A percentile compares a stretch with the other conserved stretches of the same genome.
These are phyloP conservation scores for Cunninghamia lanceolata DNA, from an alignment of 75 land plant species.

Conservation along the genomic window DNA sequence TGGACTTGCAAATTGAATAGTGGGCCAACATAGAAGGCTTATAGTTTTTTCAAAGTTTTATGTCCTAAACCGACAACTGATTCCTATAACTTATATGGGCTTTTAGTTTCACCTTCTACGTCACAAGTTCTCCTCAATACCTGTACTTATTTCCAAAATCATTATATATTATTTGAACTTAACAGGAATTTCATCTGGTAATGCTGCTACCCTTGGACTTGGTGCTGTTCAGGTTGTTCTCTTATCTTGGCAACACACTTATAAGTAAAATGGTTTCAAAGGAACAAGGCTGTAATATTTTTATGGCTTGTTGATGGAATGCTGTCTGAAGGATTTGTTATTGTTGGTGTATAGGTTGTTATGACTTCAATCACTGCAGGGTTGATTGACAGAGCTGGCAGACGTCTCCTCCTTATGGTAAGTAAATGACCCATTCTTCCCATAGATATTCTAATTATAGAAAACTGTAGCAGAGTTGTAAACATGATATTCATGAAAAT, in stretches of 20 bases:
- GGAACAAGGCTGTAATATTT: neutral
- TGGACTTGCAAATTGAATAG: neutral
- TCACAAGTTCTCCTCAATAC: conserved; percentile 39
- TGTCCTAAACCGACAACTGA: neutral
- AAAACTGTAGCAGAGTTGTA: neutral
- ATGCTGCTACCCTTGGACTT: conserved; percentile 59
- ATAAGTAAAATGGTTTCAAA: neutral
- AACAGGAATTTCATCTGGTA: conserved; percentile 46
- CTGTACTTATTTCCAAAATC: neutral
- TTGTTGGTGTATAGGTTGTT: conserved; percentile 40
- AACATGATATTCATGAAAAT: neutral
- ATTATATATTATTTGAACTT: neutral
- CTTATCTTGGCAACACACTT: neutral
- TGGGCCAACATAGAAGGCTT: neutral
- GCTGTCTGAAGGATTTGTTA: neutral
- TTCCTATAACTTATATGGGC: neutral
- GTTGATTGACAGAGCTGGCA: conserved; percentile 72
- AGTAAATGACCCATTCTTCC: conserved; percentile 11
- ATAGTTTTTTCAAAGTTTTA: neutral
- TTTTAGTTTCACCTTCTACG: neutral
- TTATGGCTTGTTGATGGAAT: neutral
- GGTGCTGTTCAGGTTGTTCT: conserved; percentile 68
- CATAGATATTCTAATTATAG: neutral
- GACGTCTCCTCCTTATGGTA: conserved; percentile 76
- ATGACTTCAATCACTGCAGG: conserved; percentile 67